phyloP scores from a whole-genome alignment of 2,329 filamentous ascomycete species.

The Trichoderma semiorbis region DNA sequence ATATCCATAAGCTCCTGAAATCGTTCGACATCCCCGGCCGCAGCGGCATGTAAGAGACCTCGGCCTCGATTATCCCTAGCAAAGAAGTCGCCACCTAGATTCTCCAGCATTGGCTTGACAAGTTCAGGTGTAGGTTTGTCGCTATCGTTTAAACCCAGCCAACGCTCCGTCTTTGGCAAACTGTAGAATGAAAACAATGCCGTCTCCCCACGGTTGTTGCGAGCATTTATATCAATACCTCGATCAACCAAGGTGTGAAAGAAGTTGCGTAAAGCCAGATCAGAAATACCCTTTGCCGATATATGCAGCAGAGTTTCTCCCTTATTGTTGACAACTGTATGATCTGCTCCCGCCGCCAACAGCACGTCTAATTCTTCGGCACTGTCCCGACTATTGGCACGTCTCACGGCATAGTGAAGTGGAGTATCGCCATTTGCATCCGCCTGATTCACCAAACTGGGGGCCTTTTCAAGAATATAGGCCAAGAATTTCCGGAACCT shows the following conservation, averaged over 20 bases:
- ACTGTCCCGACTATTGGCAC: not conserved
- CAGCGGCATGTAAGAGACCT: slow-evolving; percentile 31
- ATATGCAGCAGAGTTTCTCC: slow-evolving; percentile 26
- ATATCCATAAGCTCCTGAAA: slow-evolving; percentile 28
- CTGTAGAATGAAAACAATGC: slow-evolving; percentile 24
- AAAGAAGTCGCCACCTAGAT: slow-evolving; percentile 28
- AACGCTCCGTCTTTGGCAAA: not conserved
- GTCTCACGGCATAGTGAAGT: slow-evolving; percentile 22
- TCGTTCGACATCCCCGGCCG: slow-evolving; percentile 15
- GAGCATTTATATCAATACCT: slow-evolving; percentile 26
- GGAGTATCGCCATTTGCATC: slow-evolving; percentile 28
- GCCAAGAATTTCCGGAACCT: slow-evolving; percentile 1
- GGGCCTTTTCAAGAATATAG: slow-evolving; percentile 4
- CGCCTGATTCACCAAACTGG: slow-evolving; percentile 19
- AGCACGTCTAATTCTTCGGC: slow-evolving; percentile 11
- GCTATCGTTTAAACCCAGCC: accelerated
- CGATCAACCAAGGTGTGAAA: slow-evolving; percentile 21
- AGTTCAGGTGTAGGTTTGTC: not conserved
- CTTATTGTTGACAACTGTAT: slow-evolving; percentile 7
- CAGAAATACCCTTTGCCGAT: slow-evolving; percentile 14
- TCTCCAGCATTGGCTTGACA: not conserved
- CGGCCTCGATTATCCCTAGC: slow-evolving; percentile 26
- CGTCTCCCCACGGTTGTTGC: slow-evolving; percentile 26
- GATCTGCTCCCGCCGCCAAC: slow-evolving; percentile 25
- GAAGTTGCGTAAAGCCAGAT: not conserved